A percentile compares a stretch with the other conserved stretches of the same genome.
These are phyloP conservation scores for Ilyonectria mors-panacis DNA, from an alignment of 2,329 filamentous ascomycete genomes.

Conservation along the genomic window DNA sequence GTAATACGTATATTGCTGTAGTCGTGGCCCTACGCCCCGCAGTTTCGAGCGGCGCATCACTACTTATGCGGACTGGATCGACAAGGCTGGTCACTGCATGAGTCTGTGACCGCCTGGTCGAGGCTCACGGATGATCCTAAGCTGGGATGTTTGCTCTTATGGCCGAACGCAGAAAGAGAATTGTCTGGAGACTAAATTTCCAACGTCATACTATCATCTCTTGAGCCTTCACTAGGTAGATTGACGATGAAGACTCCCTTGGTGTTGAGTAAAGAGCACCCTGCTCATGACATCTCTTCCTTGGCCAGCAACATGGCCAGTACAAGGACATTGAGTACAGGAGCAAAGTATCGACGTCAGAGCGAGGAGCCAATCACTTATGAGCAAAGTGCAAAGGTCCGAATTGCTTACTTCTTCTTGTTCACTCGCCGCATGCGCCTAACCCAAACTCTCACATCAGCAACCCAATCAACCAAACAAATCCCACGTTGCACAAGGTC, in stretches of 20 bases:
- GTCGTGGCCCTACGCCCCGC: constrained; percentile 15
- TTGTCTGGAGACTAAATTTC: background rate
- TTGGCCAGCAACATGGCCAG: no score
- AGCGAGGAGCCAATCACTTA: background rate
- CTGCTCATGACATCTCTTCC: background rate
- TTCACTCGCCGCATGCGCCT: background rate
- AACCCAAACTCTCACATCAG: background rate
- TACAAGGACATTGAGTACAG: background rate
- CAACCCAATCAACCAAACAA: background rate
- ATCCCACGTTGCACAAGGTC: background rate
- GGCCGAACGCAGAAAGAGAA: background rate
- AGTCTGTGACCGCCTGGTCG: background rate
- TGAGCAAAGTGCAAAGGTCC: background rate
- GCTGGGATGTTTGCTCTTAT: background rate
- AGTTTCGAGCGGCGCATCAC: background rate
- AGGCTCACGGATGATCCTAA: background rate
- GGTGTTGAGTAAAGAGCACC: background rate
- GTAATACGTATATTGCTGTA: background rate
- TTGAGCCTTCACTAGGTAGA: no score
- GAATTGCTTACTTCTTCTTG: background rate
- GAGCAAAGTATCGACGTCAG: background rate
- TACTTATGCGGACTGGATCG: constrained; percentile 3
- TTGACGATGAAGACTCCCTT: no score
- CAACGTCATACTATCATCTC: background rate
- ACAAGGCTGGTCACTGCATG: background rate